A percentile compares a stretch with the other conserved stretches of the same genome.
phyloP scores from a whole-genome alignment of 805 yeast genomes.

The Barnettozyma pratensis region DNA sequence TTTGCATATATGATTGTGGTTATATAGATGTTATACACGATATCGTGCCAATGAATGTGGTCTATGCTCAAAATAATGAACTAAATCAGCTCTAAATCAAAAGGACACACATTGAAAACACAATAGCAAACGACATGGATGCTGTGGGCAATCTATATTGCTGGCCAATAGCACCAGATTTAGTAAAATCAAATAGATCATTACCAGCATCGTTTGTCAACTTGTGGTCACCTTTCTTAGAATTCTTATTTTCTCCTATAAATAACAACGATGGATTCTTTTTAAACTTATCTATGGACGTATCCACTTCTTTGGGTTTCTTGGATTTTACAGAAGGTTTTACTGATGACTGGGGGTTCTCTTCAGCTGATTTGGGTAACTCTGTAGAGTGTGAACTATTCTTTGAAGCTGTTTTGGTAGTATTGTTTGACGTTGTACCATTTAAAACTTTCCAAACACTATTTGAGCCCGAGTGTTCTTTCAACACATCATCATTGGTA shows the following conservation, averaged over 20 bases:
- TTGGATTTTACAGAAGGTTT: neutral
- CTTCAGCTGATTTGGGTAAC: no score
- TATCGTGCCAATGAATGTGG: no score
- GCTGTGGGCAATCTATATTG: neutral
- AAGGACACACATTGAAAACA: neutral
- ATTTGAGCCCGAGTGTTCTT: neutral
- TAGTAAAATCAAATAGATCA: constrained; percentile 8
- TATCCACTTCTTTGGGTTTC: neutral
- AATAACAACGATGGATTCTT: constrained; percentile 8
- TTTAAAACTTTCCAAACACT: neutral
- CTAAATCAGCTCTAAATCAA: no score
- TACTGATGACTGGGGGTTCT: neutral
- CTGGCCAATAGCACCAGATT: neutral
- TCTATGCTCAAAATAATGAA: no score
- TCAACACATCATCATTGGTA: neutral
- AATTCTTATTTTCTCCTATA: neutral
- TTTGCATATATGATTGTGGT: no score
- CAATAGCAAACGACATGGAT: neutral
- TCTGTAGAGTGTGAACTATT: neutral
- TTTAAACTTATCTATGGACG: constrained; percentile 6
- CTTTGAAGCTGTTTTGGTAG: neutral
- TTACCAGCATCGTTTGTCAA: neutral
- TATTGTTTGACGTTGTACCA: neutral
- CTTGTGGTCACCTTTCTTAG: neutral
- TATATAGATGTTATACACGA: no score